Evolutionary conservation across 768 basidiomycete genomes (phyloP).

Genomic region (Boletus eberwhitei): DNA sequence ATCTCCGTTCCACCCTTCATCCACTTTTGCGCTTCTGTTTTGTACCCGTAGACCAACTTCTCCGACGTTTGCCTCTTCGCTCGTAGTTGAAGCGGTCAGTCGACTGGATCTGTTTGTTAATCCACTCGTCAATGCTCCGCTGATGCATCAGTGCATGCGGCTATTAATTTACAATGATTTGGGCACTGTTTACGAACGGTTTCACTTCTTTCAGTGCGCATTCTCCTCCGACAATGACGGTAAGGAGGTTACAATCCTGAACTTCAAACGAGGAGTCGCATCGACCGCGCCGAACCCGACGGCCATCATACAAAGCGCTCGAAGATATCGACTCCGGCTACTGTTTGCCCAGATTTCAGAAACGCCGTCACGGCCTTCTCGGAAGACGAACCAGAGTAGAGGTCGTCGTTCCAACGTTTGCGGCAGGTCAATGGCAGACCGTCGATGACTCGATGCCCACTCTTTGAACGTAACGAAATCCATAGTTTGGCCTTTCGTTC

Average conservation of each 20-base stretch:
- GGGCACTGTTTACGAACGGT: too few species aligned
- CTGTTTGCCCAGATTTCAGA: not conserved
- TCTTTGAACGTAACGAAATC: not conserved
- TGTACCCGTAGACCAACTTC: slow-evolving; percentile 46
- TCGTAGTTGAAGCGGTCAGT: slow-evolving; percentile 28
- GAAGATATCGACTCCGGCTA: not conserved
- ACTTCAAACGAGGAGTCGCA: not conserved
- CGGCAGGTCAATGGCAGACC: not conserved
- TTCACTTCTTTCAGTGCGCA: not conserved
- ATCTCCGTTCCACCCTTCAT: slow-evolving; percentile 48
- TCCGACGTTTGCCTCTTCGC: slow-evolving; percentile 24
- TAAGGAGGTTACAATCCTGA: not conserved
- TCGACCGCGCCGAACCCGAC: slow-evolving; percentile 1
- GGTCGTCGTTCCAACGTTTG: slow-evolving; percentile 7
- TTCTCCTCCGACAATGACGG: not conserved
- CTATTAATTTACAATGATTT: too few species aligned
- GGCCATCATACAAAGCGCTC: slow-evolving; percentile 4
- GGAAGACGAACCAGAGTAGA: slow-evolving; percentile 5
- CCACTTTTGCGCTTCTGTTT: slow-evolving; percentile 50
- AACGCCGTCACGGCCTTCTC: slow-evolving; percentile 7
- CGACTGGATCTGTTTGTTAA: slow-evolving; percentile 49
- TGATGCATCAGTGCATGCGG: slow-evolving; percentile 12
- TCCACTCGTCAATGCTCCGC: slow-evolving; percentile 62
- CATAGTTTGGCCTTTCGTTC: not conserved
- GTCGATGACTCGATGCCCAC: not conserved